These are phyloP conservation scores for Heterobasidion occidentale DNA, from an alignment of 1,284 basidiomycete species.

Conservation along the genomic window DNA sequence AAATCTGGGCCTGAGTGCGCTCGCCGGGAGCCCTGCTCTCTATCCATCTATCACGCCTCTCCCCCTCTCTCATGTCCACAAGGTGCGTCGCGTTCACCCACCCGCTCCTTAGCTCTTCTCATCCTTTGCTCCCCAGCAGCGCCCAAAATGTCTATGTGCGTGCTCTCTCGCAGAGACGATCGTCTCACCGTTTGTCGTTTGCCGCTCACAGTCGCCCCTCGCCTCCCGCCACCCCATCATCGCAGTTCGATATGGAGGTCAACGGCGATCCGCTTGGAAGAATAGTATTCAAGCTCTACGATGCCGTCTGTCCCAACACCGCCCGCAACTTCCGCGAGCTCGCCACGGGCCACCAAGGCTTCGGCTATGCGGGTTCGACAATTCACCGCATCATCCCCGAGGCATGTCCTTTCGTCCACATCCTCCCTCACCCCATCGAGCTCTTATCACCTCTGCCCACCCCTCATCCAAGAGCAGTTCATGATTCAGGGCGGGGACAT, in stretches of 20 bases:
- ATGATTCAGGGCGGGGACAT: constrained; percentile 88
- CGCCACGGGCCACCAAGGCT: constrained; percentile 69
- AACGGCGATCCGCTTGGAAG: constrained; percentile 62
- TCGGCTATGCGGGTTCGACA: constrained; percentile 55
- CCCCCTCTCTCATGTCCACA: too few relatives aligned
- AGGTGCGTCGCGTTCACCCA: too few relatives aligned
- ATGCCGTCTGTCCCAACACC: constrained; percentile 66
- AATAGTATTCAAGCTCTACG: constrained; percentile 68
- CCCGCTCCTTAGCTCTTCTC: neutral
- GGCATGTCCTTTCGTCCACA: constrained; percentile 20
- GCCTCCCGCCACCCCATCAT: constrained; percentile 2
- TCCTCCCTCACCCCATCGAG: neutral
- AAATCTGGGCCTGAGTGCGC: too few relatives aligned
- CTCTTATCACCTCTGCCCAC: neutral
- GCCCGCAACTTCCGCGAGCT: constrained; percentile 76
- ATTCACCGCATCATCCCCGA: constrained; percentile 85
- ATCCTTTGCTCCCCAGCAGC: neutral
- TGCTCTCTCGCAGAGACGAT: neutral
- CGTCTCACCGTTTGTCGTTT: constrained; percentile 1
- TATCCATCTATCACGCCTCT: too few relatives aligned
- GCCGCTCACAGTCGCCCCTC: neutral
- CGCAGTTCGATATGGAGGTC: constrained; percentile 80
- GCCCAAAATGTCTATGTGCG: neutral
- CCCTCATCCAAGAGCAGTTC: constrained; percentile 37
- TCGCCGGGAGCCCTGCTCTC: too few relatives aligned